A percentile compares a stretch with the other conserved stretches of the same genome.
phyloP scores from a whole-genome alignment of 2,329 filamentous ascomycete genomes.

The Microcera coccophila region DNA sequence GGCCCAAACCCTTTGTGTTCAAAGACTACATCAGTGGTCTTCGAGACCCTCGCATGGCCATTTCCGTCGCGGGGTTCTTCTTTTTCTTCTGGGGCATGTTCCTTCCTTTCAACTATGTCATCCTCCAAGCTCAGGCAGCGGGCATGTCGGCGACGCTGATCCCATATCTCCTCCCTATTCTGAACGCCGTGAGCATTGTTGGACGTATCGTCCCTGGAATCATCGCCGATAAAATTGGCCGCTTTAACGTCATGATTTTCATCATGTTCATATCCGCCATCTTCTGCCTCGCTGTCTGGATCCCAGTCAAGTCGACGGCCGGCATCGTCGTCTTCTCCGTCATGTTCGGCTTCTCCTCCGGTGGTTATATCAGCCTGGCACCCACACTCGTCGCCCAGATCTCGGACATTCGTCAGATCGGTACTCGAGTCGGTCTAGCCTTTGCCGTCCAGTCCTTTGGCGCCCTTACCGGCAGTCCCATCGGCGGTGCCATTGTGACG shows the following conservation, averaged over 20 bases:
- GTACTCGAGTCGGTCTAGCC: conserved; percentile 61
- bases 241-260: conserved; percentile 48
- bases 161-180: conserved; percentile 52
- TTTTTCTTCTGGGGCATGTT: conserved; percentile 55
- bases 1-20: conserved; percentile 43
- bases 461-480: conserved; percentile 63
- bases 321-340: conserved; percentile 61
- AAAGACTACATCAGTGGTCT: conserved; percentile 46
- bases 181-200: conserved; percentile 51
- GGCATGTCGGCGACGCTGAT: conserved; percentile 41
- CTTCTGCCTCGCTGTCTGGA: conserved; percentile 46
- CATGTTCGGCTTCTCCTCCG: conserved; percentile 67
- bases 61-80: conserved; percentile 46
- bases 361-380: conserved; percentile 60
- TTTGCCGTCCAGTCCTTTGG: conserved; percentile 61
- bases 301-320: conserved; percentile 47
- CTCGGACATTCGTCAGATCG: conserved; percentile 65
- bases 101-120: conserved; percentile 51
- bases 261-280: conserved; percentile 48
- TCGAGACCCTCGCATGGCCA: conserved; percentile 41
- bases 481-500: conserved; percentile 59
- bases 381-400: conserved; percentile 67
- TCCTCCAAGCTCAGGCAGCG: conserved; percentile 44
- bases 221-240: conserved; percentile 42
- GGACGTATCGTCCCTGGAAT: conserved; percentile 52